These are phyloP conservation scores for Aspergillus egyptiacus DNA, from an alignment of 495 filamentous ascomycete species.

Conservation along the genomic window DNA sequence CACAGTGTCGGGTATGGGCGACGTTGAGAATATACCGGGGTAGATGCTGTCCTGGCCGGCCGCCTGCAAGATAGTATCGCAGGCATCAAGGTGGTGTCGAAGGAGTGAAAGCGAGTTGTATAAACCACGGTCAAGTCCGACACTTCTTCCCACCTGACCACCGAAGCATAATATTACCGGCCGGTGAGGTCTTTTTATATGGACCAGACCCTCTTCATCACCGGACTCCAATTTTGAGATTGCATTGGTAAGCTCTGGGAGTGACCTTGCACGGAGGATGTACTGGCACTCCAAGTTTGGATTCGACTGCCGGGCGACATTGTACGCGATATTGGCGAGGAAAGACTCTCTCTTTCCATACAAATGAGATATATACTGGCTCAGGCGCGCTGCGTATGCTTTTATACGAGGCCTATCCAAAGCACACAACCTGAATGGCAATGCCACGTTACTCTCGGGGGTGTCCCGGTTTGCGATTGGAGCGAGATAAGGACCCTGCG, in stretches of 20 bases:
- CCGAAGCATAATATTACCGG: constrained; percentile 51
- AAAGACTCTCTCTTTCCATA: not conserved
- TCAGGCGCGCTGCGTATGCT: constrained; percentile 9
- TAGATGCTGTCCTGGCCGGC: constrained; percentile 35
- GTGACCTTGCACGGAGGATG: constrained; percentile 8
- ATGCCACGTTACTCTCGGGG: not conserved
- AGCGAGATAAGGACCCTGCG: constrained; percentile 20
- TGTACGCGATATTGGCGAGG: constrained; percentile 15
- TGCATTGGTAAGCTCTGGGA: constrained; percentile 5
- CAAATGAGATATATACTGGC: not conserved
- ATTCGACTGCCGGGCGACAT: constrained; percentile 15
- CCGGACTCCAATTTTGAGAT: constrained; percentile 3
- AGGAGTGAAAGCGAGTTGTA: constrained; percentile 33
- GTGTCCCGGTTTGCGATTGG: no score
- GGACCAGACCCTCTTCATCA: not conserved
- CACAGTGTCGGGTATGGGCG: constrained; percentile 33
- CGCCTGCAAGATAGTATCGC: constrained; percentile 6
- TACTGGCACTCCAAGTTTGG: constrained; percentile 10
- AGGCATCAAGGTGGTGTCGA: constrained; percentile 30
- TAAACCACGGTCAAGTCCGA: constrained; percentile 36
- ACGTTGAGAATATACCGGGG: constrained; percentile 43
- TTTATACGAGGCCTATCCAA: constrained; percentile 11
- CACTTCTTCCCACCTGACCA: constrained; percentile 41
- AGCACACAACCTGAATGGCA: constrained; percentile 17
- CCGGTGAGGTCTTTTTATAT: constrained; percentile 10